Base-by-base conservation (phyloP, 176 grass and related monocot species). In the Oryza coarctata region DNA sequence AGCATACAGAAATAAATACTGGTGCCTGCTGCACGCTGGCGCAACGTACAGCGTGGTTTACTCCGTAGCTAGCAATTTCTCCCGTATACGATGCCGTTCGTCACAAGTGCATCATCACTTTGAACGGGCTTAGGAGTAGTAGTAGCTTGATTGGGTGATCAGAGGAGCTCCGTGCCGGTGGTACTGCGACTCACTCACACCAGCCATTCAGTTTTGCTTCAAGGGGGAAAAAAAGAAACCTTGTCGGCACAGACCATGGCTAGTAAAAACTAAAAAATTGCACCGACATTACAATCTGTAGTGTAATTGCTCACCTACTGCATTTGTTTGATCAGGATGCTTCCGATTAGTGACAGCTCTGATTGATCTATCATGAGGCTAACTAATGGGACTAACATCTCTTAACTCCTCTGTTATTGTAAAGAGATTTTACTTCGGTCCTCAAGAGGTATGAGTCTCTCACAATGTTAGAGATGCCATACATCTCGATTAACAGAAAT, bases 21-120 rank as follows among this genome's bases (percentile, higher is more conserved):
- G 36, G 50, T 55, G 18, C 6, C 50, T 55, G 50, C 50, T 55
- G 50, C 50, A n/a, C 5, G 50, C 50, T 55, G 50, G 18, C 50
- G 7, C 50, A 22, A 55, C 6, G 50, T n/a, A 60, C 22, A 25
- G 22, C 11, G n/a, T 2, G 55, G 55, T 25, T 34, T 58, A n/a
- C n/a, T n/a, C n/a, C n/a, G n/a, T n/a, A 57, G 35, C 8, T 15
- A 43, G n/a, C 12, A 9, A 18, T 52, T 8, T 34, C 12, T 38
- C 50, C 20, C 2, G 25, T 60, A 11, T 60, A 35, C 22, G 33
- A 63, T 36, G 57, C 13, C 74, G 57, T 63, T 63, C 57, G 77
- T 80, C 77, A 67, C 63, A 60, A 23, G 22, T 25, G 18, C 63
- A 50, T 28, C 77, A 35, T 80, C 77, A 35, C 38, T 7, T 63